Percentiles rank a stretch among this genome's conserved stretches.
Conservation (phyloP, 768 basidiomycete genomes). For the Suillus americanus region DNA sequence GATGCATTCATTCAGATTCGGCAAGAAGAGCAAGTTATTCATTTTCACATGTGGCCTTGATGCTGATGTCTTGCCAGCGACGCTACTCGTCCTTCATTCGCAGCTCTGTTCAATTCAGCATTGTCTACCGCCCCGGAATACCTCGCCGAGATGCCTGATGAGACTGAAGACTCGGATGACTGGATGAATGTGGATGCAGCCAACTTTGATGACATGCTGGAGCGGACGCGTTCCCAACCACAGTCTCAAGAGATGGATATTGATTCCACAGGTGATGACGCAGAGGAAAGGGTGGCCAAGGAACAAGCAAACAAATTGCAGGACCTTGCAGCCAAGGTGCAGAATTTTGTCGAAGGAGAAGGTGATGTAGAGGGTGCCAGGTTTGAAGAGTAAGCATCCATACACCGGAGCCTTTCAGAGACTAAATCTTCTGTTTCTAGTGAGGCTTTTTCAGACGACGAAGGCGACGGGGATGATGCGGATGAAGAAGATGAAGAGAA, state of each 20-base stretch:
- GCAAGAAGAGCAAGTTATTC: slow-evolving; percentile 61
- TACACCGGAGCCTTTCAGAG: slow-evolving; percentile 2
- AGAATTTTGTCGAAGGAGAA: slow-evolving; percentile 86
- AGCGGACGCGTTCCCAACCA: slow-evolving; percentile 34
- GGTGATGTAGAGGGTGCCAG: slow-evolving; percentile 87
- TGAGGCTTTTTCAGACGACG: slow-evolving; percentile 66
- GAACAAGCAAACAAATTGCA: slow-evolving; percentile 71
- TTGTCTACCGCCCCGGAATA: slow-evolving; percentile 42
- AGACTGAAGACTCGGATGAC: slow-evolving; percentile 70
- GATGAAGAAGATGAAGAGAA: slow-evolving; percentile 38
- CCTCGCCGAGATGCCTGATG: slow-evolving; percentile 12
- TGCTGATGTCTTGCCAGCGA: slow-evolving; percentile 37
- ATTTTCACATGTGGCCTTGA: neutral
- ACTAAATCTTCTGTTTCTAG: slow-evolving; percentile 34
- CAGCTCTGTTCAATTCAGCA: slow-evolving; percentile 66
- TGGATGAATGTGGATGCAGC: slow-evolving; percentile 85
- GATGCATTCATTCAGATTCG: slow-evolving; percentile 61
- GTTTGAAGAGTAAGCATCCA: slow-evolving; percentile 79
- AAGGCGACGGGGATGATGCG: slow-evolving; percentile 45
- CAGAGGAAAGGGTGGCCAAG: slow-evolving; percentile 49
- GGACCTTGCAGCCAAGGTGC: slow-evolving; percentile 81
- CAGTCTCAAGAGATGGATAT: slow-evolving; percentile 48
- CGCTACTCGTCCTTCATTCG: slow-evolving; percentile 71
- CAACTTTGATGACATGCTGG: slow-evolving; percentile 74
- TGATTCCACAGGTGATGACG: slow-evolving; percentile 32